These are phyloP conservation scores for Colletotrichum eremochloae DNA, from an alignment of 2,329 filamentous ascomycete genomes.

Conservation along the genomic window DNA sequence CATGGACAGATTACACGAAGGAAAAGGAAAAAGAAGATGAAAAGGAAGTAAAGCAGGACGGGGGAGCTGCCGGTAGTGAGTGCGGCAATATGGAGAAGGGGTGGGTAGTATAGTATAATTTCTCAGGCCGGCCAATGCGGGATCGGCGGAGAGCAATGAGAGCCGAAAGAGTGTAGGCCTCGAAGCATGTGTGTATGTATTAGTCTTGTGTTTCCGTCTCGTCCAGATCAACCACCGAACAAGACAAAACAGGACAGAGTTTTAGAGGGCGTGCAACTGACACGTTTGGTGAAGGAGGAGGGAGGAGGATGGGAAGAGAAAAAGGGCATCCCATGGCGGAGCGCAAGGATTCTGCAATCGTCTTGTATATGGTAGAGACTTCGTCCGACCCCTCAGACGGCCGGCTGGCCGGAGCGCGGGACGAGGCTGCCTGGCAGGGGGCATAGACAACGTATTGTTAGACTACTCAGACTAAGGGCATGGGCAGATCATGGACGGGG, in stretches of 20 bases:
- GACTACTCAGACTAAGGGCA: conserved; percentile 33
- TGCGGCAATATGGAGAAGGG: conserved; percentile 24
- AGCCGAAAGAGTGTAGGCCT: conserved; percentile 35
- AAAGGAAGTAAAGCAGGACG: neutral
- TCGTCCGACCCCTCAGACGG: conserved; percentile 28
- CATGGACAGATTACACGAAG: conserved; percentile 33
- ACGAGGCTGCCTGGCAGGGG: conserved; percentile 37
- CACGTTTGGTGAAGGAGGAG: conserved; percentile 41
- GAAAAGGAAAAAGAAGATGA: conserved; percentile 4
- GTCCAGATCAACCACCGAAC: conserved; percentile 22
- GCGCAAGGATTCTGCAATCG: conserved; percentile 36
- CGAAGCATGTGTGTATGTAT: conserved; percentile 7
- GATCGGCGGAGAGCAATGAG: conserved; percentile 5
- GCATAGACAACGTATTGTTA: conserved; percentile 26
- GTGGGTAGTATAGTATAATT: conserved; percentile 5
- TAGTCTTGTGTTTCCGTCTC: conserved; percentile 27
- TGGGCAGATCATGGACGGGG: conserved; percentile 38
- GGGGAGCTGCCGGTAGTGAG: conserved; percentile 18
- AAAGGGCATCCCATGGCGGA: conserved; percentile 30
- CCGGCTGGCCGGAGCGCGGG: conserved; percentile 21
- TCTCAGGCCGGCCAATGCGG: conserved; percentile 15
- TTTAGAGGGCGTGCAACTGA: conserved; percentile 41
- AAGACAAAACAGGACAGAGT: conserved; percentile 37
- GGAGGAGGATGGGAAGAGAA: conserved; percentile 13
- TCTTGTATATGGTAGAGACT: conserved; percentile 31